A percentile compares a stretch with the other conserved stretches of the same genome.
These are phyloP conservation scores for Lobulomyces angularis DNA, from an alignment of 192 early-diverging fungal species.

Conservation along the genomic window DNA sequence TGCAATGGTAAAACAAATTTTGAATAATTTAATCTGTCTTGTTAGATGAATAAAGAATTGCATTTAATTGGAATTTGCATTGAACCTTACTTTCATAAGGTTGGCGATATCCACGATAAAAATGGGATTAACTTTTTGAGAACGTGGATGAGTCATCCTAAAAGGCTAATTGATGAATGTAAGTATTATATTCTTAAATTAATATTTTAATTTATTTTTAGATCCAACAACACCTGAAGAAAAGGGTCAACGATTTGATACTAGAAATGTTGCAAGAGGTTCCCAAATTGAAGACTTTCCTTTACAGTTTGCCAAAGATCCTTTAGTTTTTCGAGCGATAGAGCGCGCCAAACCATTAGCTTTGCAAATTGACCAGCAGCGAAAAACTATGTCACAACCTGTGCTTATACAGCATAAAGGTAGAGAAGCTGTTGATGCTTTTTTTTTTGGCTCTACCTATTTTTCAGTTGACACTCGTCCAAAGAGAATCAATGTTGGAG, in stretches of 20 bases:
- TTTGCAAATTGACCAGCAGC: conserved; percentile 11
- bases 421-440: conserved; percentile 6
- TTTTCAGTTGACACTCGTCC: conserved; percentile 34
- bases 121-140: conserved; percentile 35
- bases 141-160: conserved; percentile 47
- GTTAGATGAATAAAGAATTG: conserved; percentile 18
- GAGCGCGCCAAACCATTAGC: conserved; percentile 5
- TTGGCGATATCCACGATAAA: conserved; percentile 31
- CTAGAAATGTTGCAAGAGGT: conserved; percentile 1
- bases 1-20: too few species aligned
- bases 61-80: conserved; percentile 40
- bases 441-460: conserved; percentile 31
- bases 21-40: too few species aligned
- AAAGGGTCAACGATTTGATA: conserved; percentile 21
- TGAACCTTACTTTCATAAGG: conserved; percentile 30
- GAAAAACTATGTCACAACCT: conserved; percentile 15
- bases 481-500: conserved; percentile 21
- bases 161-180: conserved; percentile 38
- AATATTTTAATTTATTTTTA: too few species aligned
- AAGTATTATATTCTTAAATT: too few species aligned
- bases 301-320: conserved; percentile 21
- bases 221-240: conserved; percentile 18
- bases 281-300: conserved; percentile 12
- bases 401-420: conserved; percentile 23
- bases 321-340: conserved; percentile 21